Evolutionary conservation across 441 rosid genomes (phyloP).

Genomic region (Bruguiera hainesii): DNA sequence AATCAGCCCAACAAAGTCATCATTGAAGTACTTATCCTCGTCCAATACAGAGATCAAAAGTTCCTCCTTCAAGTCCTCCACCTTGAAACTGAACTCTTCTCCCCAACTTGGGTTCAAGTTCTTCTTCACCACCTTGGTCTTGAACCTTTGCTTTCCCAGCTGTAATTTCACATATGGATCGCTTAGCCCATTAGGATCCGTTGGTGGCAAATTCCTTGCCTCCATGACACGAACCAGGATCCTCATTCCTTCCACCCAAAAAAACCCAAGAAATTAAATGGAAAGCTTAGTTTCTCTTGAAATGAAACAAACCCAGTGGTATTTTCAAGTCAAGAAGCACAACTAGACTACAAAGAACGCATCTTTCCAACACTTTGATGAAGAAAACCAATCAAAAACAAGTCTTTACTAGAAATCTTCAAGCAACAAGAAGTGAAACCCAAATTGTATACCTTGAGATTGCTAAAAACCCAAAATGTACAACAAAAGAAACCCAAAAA

Average conservation of each 20-base stretch:
- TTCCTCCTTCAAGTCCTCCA: constrained; percentile 90
- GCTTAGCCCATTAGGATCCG: constrained; percentile 79
- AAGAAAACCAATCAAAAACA: neutral
- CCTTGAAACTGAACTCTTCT: constrained; percentile 81
- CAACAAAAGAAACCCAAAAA: neutral
- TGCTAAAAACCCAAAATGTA: neutral
- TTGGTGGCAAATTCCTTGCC: constrained; percentile 78
- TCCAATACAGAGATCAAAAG: constrained; percentile 70
- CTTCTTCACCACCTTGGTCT: constrained; percentile 88
- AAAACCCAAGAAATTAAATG: neutral
- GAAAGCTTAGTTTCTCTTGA: neutral
- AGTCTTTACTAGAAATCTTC: neutral
- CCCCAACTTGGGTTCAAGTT: constrained; percentile 84
- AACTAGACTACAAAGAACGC: neutral
- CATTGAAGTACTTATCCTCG: constrained; percentile 87
- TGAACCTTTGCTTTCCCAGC: constrained; percentile 66
- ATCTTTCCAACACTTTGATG: neutral
- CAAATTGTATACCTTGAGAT: neutral
- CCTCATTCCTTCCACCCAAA: constrained; percentile 40
- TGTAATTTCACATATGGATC: constrained; percentile 87
- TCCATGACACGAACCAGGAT: constrained; percentile 70
- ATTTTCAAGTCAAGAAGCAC: neutral
- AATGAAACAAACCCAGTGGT: neutral
- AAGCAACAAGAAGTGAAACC: neutral
- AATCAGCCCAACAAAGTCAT: constrained; percentile 78